Conservation (phyloP, 75 land plant species). For the Larix kaempferi region DNA sequence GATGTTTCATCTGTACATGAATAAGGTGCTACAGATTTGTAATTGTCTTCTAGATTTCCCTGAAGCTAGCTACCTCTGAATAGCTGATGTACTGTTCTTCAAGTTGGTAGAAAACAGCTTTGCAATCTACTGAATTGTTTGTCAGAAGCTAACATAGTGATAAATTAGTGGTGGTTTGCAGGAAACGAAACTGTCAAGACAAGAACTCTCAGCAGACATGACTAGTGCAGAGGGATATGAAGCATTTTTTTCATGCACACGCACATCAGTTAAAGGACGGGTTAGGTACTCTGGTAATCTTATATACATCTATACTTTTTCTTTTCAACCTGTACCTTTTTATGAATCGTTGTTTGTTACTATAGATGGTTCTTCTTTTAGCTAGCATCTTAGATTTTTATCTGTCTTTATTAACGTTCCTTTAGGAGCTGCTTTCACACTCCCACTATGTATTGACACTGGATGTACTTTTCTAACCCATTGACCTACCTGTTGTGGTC, state of each 20-base stretch:
- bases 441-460: too few species aligned
- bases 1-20: neutral
- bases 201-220: slow-evolving; percentile 73
- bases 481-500: too few species aligned
- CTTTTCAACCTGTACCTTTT: neutral
- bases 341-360: too few species aligned
- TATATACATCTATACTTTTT: slow-evolving; percentile 8
- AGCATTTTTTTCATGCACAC: slow-evolving; percentile 85
- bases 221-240: slow-evolving; percentile 86
- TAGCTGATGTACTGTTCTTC: neutral
- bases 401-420: too few species aligned
- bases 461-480: too few species aligned
- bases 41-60: neutral
- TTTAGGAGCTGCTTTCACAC: too few species aligned
- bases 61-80: neutral
- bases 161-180: slow-evolving; percentile 14
- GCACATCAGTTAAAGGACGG: slow-evolving; percentile 60
- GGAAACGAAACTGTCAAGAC: slow-evolving; percentile 82
- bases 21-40: neutral
- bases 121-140: neutral
- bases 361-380: too few species aligned
- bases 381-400: too few species aligned
- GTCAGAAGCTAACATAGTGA: neutral
- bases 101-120: neutral
- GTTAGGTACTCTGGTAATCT: slow-evolving; percentile 76